These are phyloP conservation scores for Groenewaldozyma salmanticensis DNA, from an alignment of 805 yeast species.

Conservation along the genomic window DNA sequence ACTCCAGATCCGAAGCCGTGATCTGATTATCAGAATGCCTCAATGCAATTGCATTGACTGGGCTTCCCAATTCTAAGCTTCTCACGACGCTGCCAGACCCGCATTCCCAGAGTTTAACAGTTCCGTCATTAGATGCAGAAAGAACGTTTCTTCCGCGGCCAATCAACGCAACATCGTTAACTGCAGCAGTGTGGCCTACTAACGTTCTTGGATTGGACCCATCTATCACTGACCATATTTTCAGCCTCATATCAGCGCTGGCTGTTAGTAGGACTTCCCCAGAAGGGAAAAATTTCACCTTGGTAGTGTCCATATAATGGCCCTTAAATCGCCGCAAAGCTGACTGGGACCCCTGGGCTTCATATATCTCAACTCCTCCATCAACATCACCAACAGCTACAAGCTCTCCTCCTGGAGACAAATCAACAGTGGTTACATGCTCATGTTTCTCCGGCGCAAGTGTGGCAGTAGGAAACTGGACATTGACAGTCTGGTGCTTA, in stretches of 20 bases:
- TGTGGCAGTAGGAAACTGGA: background rate
- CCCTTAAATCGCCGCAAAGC: slow-evolving; percentile 29
- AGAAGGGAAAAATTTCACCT: slow-evolving; percentile 49
- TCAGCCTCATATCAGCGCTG: slow-evolving; percentile 49
- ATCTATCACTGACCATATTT: slow-evolving; percentile 48
- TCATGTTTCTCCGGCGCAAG: background rate
- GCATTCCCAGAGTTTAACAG: slow-evolving; percentile 60
- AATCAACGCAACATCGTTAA: slow-evolving; percentile 42
- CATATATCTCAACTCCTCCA: slow-evolving; percentile 27
- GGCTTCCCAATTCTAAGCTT: background rate
- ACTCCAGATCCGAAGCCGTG: slow-evolving; percentile 28
- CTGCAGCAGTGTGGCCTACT: slow-evolving; percentile 37
- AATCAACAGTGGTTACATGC: slow-evolving; percentile 29
- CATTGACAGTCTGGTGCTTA: background rate
- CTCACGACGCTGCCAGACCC: slow-evolving; percentile 35
- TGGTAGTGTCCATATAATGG: slow-evolving; percentile 40
- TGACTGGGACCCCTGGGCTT: slow-evolving; percentile 13
- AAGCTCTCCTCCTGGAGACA: slow-evolving; percentile 23
- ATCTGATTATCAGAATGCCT: too few species aligned
- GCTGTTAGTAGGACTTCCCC: slow-evolving; percentile 49
- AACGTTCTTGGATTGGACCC: slow-evolving; percentile 44
- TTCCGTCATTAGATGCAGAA: slow-evolving; percentile 43
- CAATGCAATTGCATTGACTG: background rate
- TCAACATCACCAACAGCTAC: slow-evolving; percentile 28
- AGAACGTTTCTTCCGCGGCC: slow-evolving; percentile 62